Percentiles rank a stretch among this genome's conserved stretches.
Conservation (phyloP, 805 yeast species). For the Candida vartiovaarae region DNA sequence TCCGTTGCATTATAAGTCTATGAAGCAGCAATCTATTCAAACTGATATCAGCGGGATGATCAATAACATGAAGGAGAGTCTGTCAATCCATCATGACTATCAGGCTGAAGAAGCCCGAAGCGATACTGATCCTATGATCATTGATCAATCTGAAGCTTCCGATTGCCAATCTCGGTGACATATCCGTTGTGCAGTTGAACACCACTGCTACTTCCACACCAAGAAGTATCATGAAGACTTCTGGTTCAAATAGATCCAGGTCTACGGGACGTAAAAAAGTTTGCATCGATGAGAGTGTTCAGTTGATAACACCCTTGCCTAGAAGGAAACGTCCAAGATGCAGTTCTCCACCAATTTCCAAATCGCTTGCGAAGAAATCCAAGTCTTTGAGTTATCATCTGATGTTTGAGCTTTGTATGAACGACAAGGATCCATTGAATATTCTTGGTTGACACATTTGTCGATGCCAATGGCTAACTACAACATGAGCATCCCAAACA, state of each 20-base stretch:
- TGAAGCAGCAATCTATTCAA: not conserved
- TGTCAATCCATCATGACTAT: not conserved
- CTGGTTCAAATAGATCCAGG: not conserved
- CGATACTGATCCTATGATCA: not conserved
- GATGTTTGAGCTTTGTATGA: constrained; percentile 1
- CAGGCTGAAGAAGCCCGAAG: too few relatives aligned
- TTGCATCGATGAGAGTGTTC: constrained; percentile 15
- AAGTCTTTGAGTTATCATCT: not conserved
- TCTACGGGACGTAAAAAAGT: constrained; percentile 5
- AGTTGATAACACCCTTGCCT: not conserved
- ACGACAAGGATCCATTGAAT: constrained; percentile 17
- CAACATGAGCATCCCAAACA: not conserved
- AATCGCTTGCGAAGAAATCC: not conserved
- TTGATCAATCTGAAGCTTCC: not conserved
- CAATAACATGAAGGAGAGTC: constrained; percentile 7
- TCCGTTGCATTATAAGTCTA: constrained; percentile 6
- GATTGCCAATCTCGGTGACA: constrained; percentile 4
- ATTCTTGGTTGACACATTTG: not conserved
- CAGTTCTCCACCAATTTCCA: not conserved
- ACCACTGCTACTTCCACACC: constrained; percentile 6
- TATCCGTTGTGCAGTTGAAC: constrained; percentile 3
- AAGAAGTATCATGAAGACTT: constrained; percentile 6
- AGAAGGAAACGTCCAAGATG: not conserved
- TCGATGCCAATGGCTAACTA: not conserved
- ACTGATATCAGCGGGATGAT: constrained; percentile 17